Conservation (phyloP, 257 asterid species). For the Solanum boliviense region DNA sequence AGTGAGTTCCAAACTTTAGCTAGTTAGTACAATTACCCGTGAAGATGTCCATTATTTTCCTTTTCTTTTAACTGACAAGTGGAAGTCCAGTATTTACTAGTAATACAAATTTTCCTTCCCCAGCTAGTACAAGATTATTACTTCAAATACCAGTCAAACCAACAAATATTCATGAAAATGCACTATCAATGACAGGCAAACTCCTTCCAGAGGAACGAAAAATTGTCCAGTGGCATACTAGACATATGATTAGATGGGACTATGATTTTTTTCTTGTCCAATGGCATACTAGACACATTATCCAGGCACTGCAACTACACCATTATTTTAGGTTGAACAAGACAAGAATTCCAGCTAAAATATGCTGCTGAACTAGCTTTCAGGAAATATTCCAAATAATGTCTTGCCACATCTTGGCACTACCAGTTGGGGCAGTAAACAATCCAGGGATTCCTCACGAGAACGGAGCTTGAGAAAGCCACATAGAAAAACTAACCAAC, state of each 20-base stretch:
- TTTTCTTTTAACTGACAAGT: background rate
- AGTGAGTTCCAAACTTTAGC: background rate
- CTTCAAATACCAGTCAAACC: background rate
- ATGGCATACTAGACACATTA: background rate
- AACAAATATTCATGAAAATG: background rate
- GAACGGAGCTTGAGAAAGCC: background rate
- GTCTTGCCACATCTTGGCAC: background rate
- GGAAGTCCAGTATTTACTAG: background rate
- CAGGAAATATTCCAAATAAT: background rate
- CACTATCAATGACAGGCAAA: background rate
- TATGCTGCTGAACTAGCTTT: background rate
- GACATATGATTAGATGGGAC: background rate
- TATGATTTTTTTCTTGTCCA: background rate
- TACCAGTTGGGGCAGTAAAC: background rate
- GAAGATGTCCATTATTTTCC: background rate
- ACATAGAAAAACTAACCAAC: background rate
- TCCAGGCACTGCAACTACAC: background rate
- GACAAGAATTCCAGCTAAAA: background rate
- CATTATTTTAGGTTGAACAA: background rate
- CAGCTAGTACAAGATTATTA: background rate
- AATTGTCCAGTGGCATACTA: background rate
- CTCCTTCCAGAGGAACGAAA: background rate
- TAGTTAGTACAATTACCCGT: background rate
- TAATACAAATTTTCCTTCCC: background rate
- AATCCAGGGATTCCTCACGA: background rate